Conservation (phyloP, 2,329 filamentous ascomycete genomes). For the Exserohilum rostratum region DNA sequence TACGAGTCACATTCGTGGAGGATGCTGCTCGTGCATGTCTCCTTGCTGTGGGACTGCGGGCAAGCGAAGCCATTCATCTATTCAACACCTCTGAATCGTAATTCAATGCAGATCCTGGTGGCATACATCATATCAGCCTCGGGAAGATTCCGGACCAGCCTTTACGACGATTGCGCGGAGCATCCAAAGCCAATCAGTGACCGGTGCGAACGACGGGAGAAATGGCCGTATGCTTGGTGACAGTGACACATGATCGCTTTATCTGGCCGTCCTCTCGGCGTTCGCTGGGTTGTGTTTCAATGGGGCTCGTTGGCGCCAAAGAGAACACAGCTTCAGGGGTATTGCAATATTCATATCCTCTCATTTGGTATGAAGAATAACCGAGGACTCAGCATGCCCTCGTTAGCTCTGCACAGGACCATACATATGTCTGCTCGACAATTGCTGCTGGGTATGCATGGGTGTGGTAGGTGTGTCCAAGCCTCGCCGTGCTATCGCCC, state of each 20-base stretch:
- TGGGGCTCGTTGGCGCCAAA: background rate
- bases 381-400: background rate
- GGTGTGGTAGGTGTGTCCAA: background rate
- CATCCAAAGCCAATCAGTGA: no score
- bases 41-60: background rate
- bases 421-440: background rate
- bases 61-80: background rate
- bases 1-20: background rate
- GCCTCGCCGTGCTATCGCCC: background rate
- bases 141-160: background rate
- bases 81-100: background rate
- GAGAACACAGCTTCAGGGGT: background rate
- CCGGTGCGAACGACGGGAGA: background rate
- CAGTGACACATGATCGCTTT: background rate
- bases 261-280: background rate
- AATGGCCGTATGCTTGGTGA: background rate
- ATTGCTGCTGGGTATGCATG: background rate
- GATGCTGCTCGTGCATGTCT: background rate
- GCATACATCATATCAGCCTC: background rate
- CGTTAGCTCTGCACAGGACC: background rate
- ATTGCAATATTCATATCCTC: background rate
- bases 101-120: background rate
- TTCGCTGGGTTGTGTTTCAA: background rate
- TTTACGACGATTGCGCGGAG: background rate
- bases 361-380: background rate